A percentile compares a stretch with the other conserved stretches of the same genome.
These are phyloP conservation scores for Leccinum imitatum DNA, from an alignment of 768 basidiomycete genomes.

Conservation along the genomic window DNA sequence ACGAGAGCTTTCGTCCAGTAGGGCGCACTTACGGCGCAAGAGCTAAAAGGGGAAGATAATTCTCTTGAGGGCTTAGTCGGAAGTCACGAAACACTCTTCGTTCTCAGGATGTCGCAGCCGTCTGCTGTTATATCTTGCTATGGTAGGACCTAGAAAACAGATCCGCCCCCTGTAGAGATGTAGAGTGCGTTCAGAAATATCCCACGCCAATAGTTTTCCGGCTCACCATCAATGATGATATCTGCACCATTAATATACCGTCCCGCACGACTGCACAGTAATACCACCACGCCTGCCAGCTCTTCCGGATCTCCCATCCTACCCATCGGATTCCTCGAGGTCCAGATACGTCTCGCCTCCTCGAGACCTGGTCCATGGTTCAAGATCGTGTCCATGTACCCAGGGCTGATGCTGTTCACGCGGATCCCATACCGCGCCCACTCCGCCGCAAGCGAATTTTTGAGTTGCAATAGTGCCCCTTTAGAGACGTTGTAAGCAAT, in stretches of 20 bases:
- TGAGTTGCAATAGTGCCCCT: conserved; percentile 40
- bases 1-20: not conserved
- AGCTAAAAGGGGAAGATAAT: not conserved
- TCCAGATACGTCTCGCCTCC: conserved; percentile 37
- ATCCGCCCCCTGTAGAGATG: conserved; percentile 19
- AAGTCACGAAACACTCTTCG: not conserved
- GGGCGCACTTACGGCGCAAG: not conserved
- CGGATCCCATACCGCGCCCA: conserved; percentile 43
- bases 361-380: conserved; percentile 37
- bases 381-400: conserved; percentile 44
- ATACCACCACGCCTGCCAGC: conserved; percentile 38
- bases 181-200: not conserved
- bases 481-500: conserved; percentile 45
- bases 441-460: conserved; percentile 41
- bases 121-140: not conserved
- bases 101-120: not conserved
- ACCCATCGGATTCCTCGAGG: conserved; percentile 41
- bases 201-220: not conserved
- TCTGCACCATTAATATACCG: conserved; percentile 45
- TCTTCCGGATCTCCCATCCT: conserved; percentile 44
- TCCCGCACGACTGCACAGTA: conserved; percentile 44
- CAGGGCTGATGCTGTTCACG: conserved; percentile 44
- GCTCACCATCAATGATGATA: conserved; percentile 42
- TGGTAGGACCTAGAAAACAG: conserved; percentile 17
- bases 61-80: not conserved